These are phyloP conservation scores for Paspalum notatum DNA, from an alignment of 176 grass and related monocot genomes.

Conservation along the genomic window DNA sequence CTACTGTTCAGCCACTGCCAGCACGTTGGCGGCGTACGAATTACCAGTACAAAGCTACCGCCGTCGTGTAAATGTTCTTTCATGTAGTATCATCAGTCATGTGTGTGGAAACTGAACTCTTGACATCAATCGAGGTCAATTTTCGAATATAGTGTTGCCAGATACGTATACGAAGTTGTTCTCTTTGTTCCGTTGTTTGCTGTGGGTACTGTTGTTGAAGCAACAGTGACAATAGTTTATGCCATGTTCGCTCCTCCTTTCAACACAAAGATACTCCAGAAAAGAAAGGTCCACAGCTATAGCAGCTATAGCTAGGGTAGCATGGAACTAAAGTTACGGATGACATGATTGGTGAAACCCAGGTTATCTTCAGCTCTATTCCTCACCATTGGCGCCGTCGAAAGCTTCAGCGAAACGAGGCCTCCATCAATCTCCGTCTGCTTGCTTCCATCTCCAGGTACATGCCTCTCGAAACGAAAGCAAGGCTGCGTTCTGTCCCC, in stretches of 20 bases:
- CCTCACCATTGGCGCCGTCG: background rate
- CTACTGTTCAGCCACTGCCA: no score
- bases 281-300: background rate
- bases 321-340: background rate
- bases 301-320: background rate
- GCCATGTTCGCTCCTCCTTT: background rate
- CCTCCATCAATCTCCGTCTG: background rate
- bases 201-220: background rate
- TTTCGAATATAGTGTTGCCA: background rate
- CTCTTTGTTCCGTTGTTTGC: no score
- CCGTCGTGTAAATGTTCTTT: no score
- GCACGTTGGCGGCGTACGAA: no score
- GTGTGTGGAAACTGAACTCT: background rate
- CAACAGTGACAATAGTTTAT: background rate
- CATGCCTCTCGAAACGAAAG: conserved; percentile 42
- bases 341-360: background rate
- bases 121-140: background rate
- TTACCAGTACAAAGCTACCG: no score
- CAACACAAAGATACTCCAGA: background rate
- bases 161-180: no score
- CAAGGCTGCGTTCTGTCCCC: conserved; percentile 34
- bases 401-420: background rate
- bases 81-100: no score
- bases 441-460: conserved; percentile 58
- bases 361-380: background rate